Conservation (phyloP, 2,329 filamentous ascomycete species). For the Cordyceps fumosorosea region DNA sequence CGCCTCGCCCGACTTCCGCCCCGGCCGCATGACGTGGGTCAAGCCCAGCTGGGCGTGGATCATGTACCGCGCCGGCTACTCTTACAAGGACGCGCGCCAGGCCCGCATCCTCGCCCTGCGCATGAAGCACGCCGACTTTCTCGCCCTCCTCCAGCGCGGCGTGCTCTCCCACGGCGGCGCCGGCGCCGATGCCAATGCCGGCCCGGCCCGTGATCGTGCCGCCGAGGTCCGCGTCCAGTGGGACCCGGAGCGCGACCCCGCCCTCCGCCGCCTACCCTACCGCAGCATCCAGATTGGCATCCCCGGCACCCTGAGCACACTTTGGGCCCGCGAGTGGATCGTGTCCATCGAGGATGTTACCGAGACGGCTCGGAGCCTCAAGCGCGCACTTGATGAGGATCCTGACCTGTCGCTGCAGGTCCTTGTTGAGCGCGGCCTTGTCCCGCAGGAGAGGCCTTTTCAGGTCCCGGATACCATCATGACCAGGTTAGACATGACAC, state of each 20-base stretch:
- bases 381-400: slow-evolving; percentile 36
- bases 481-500: slow-evolving; percentile 26
- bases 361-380: slow-evolving; percentile 41
- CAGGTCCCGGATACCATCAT: slow-evolving; percentile 32
- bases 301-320: slow-evolving; percentile 35
- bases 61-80: slow-evolving; percentile 57
- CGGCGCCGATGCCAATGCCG: neutral
- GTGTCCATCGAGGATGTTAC: slow-evolving; percentile 53
- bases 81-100: slow-evolving; percentile 48
- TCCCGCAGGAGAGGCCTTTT: slow-evolving; percentile 41
- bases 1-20: slow-evolving; percentile 45
- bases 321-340: slow-evolving; percentile 47
- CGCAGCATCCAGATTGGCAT: slow-evolving; percentile 58
- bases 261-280: slow-evolving; percentile 38
- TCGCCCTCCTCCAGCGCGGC: slow-evolving; percentile 35
- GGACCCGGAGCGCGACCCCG: slow-evolving; percentile 52
- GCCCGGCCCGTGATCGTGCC: slow-evolving; percentile 20
- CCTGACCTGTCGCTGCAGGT: slow-evolving; percentile 27
- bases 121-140: slow-evolving; percentile 45
- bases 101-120: slow-evolving; percentile 50
- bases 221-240: slow-evolving; percentile 51
- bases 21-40: slow-evolving; percentile 58
- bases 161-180: slow-evolving; percentile 23
- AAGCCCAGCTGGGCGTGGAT: slow-evolving; percentile 60
- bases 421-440: slow-evolving; percentile 30